phyloP scores from a whole-genome alignment of 345 rosid species.

The Boechera retrofracta region DNA sequence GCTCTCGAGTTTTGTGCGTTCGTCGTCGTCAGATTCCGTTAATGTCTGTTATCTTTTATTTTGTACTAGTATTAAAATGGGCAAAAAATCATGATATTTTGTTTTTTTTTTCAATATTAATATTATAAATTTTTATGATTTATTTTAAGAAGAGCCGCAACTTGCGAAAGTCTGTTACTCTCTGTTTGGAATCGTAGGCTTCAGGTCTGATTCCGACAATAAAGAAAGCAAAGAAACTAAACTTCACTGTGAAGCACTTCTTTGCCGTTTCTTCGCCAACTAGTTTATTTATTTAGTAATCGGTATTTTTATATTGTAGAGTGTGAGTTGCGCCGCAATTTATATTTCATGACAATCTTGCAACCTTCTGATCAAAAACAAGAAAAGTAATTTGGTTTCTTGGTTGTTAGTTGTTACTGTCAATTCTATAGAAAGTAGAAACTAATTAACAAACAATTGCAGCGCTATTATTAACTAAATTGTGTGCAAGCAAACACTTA shows the following conservation, averaged over 20 bases:
- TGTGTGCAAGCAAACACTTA: background rate
- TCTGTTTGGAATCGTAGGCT: constrained; percentile 32
- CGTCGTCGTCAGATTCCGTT: constrained; percentile 42
- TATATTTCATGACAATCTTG: constrained; percentile 25
- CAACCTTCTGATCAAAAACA: background rate
- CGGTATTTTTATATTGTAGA: constrained; percentile 3
- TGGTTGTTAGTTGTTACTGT: background rate
- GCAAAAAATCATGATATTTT: constrained; percentile 12
- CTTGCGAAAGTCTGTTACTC: constrained; percentile 39
- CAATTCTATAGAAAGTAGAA: background rate
- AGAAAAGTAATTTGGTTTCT: background rate
- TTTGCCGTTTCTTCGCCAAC: constrained; percentile 3
- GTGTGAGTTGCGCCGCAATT: constrained; percentile 39
- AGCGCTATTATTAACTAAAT: background rate
- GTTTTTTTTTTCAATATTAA: background rate
- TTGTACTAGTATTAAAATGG: background rate
- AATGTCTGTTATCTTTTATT: constrained; percentile 20
- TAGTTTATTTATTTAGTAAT: background rate
- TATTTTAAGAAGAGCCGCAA: constrained; percentile 33
- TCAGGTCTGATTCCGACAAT: constrained; percentile 43
- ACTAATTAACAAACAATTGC: background rate
- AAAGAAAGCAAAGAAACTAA: constrained; percentile 23
- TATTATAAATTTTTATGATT: background rate
- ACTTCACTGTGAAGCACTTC: constrained; percentile 40
- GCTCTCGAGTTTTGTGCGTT: constrained; percentile 25